Conservation (phyloP, 2,329 filamentous ascomycete genomes). For the Exophiala alcalophila region DNA sequence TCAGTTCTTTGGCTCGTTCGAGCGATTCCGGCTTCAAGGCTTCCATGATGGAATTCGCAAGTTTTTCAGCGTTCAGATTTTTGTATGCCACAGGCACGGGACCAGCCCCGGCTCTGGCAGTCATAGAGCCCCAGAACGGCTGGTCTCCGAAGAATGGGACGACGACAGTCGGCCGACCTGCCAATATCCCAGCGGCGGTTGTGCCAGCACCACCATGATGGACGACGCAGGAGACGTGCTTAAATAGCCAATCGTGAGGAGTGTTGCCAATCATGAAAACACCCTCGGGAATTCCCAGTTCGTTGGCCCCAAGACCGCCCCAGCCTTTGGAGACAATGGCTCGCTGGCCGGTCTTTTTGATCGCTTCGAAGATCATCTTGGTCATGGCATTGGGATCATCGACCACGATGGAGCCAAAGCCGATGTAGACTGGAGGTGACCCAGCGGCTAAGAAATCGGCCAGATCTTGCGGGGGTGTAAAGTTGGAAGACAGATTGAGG, state of each 20-base stretch:
- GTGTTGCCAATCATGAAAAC: slow-evolving; percentile 82
- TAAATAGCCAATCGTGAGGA: slow-evolving; percentile 86
- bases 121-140: slow-evolving; percentile 78
- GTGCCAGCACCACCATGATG: slow-evolving; percentile 88
- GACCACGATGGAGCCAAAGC: slow-evolving; percentile 79
- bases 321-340: slow-evolving; percentile 84
- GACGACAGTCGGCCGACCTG: slow-evolving; percentile 75
- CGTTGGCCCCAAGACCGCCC: slow-evolving; percentile 76
- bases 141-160: slow-evolving; percentile 87
- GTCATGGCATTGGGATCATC: slow-evolving; percentile 72
- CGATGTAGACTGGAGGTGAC: slow-evolving; percentile 73
- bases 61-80: slow-evolving; percentile 61
- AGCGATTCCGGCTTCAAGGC: slow-evolving; percentile 61
- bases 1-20: slow-evolving; percentile 56
- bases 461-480: slow-evolving; percentile 63
- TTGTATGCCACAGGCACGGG: slow-evolving; percentile 68
- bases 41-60: slow-evolving; percentile 62
- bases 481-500: slow-evolving; percentile 64
- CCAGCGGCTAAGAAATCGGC: slow-evolving; percentile 65
- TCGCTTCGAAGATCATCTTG: slow-evolving; percentile 67
- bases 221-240: slow-evolving; percentile 74
- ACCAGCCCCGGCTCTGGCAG: slow-evolving; percentile 68
- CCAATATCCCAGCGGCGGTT: slow-evolving; percentile 78
- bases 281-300: slow-evolving; percentile 66
- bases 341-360: slow-evolving; percentile 64